These are phyloP conservation scores for Suhomyces tanzawaensis DNA, from an alignment of 805 yeast species.

Conservation along the genomic window DNA sequence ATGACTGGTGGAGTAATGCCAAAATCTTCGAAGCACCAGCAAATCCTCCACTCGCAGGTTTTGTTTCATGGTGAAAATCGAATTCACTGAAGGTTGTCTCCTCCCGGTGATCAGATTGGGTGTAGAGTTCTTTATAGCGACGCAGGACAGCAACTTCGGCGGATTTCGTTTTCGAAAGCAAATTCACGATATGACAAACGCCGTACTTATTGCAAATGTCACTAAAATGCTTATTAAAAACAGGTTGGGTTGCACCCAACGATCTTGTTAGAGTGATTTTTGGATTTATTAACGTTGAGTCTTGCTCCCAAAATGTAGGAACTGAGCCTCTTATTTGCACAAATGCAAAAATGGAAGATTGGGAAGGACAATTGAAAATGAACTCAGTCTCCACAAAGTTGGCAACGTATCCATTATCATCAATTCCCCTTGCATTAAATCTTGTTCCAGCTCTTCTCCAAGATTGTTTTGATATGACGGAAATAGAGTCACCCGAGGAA, in stretches of 20 bases:
- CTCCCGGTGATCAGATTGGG: constrained; percentile 19
- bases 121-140: constrained; percentile 61
- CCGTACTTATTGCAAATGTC: constrained; percentile 74
- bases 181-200: constrained; percentile 82
- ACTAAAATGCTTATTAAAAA: constrained; percentile 79
- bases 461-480: constrained; percentile 90
- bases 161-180: constrained; percentile 70
- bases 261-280: constrained; percentile 88
- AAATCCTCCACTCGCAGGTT: constrained; percentile 73
- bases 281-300: constrained; percentile 84
- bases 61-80: constrained; percentile 91
- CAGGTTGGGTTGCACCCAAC: constrained; percentile 86
- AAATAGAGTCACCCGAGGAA: constrained; percentile 47
- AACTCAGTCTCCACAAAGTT: constrained; percentile 68
- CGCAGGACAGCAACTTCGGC: constrained; percentile 72
- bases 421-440: constrained; percentile 93
- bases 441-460: constrained; percentile 98
- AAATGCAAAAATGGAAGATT: constrained; percentile 62
- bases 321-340: constrained; percentile 93
- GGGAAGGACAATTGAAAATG: constrained; percentile 51
- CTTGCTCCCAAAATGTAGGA: constrained; percentile 98
- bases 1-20: constrained; percentile 59
- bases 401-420: constrained; percentile 59
- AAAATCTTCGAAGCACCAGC: constrained; percentile 74
- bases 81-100: constrained; percentile 66